phyloP scores from a whole-genome alignment of 2,329 filamentous ascomycete genomes.

The Scolecobasidium constrictum region DNA sequence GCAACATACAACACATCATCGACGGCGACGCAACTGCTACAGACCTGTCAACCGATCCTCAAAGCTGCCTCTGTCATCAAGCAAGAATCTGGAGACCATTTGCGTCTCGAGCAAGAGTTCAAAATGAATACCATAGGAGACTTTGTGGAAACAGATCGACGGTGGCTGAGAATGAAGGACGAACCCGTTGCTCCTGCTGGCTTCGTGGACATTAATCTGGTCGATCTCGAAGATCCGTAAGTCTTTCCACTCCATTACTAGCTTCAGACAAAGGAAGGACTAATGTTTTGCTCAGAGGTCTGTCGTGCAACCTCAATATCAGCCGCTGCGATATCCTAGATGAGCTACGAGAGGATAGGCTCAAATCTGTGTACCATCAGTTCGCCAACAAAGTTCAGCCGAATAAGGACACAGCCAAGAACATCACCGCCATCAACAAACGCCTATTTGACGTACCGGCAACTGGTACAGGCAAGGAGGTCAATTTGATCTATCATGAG shows the following conservation, averaged over 20 bases:
- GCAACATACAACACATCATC: neutral
- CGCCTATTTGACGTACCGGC: no score
- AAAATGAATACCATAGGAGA: neutral
- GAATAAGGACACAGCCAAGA: no score
- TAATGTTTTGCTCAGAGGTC: neutral
- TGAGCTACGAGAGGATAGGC: neutral
- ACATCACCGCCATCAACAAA: no score
- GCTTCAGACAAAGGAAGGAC: no score
- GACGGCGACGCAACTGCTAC: neutral
- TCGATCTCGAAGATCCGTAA: conserved; percentile 5
- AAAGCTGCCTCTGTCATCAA: neutral
- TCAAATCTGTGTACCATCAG: neutral
- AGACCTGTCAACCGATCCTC: neutral
- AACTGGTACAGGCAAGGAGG: no score
- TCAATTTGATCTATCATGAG: neutral
- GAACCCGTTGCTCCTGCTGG: neutral
- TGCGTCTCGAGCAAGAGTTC: conserved; percentile 1
- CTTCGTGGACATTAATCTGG: conserved; percentile 4
- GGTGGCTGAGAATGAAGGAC: neutral
- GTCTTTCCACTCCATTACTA: neutral
- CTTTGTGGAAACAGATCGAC: neutral
- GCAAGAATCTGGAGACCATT: neutral
- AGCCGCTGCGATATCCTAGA: neutral
- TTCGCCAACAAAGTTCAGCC: neutral
- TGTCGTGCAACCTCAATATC: neutral